These are phyloP conservation scores for Botryosphaeria dothidea DNA, from an alignment of 2,329 filamentous ascomycete genomes.

Conservation along the genomic window DNA sequence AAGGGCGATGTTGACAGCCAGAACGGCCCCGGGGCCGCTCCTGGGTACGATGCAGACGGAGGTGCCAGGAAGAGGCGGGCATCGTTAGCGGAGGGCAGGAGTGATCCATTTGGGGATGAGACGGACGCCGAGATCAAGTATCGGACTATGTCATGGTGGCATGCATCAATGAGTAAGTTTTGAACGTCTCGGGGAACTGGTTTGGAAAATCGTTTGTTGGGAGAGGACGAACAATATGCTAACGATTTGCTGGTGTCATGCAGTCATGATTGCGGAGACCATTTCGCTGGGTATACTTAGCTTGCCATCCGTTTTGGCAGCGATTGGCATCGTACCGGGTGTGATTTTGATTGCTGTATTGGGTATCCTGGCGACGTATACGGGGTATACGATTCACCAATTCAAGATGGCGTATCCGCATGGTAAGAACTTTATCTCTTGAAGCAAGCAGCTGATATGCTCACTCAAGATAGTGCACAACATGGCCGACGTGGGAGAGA, in stretches of 20 bases:
- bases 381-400: conserved; percentile 29
- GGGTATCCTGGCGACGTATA: conserved; percentile 29
- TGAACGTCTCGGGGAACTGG: conserved; percentile 21
- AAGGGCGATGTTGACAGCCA: not conserved
- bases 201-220: not conserved
- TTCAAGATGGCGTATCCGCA: conserved; percentile 21
- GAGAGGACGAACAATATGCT: too few relatives aligned
- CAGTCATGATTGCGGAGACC: conserved; percentile 60
- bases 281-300: conserved; percentile 51
- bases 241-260: not conserved
- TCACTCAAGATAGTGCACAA: conserved; percentile 39
- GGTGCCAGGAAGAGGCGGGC: not conserved
- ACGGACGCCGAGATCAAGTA: conserved; percentile 49
- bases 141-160: conserved; percentile 50
- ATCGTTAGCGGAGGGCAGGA: not conserved
- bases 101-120: conserved; percentile 30
- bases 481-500: conserved; percentile 21
- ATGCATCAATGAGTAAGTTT: conserved; percentile 21
- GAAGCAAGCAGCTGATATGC: conserved; percentile 46
- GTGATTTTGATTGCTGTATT: conserved; percentile 20
- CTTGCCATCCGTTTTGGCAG: conserved; percentile 20
- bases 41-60: not conserved
- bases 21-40: not conserved
- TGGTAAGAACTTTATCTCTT: conserved; percentile 25
- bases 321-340: conserved; percentile 20